Evolutionary conservation across 805 yeast species (phyloP).

Genomic region (Ogataea wickerhamii): DNA sequence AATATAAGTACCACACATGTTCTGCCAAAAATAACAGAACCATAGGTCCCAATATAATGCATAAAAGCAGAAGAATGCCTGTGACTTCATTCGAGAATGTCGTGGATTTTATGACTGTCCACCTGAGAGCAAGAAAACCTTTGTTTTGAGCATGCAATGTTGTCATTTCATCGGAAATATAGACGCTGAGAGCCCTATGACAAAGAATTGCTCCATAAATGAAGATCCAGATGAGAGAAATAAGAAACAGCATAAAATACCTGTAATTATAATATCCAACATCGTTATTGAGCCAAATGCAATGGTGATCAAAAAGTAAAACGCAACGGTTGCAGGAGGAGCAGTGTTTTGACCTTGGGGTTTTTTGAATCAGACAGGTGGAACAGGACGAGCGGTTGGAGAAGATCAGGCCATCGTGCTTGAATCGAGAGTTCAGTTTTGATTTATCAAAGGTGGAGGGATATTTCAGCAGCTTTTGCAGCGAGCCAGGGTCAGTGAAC

Average conservation of each 20-base stretch:
- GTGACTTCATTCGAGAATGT: constrained; percentile 35
- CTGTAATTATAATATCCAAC: constrained; percentile 50
- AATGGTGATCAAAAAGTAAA: constrained; percentile 60
- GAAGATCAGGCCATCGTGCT: constrained; percentile 42
- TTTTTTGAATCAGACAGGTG: constrained; percentile 63
- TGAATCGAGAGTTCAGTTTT: constrained; percentile 20
- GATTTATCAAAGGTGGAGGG: constrained; percentile 1
- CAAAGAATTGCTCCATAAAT: constrained; percentile 41
- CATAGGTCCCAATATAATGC: constrained; percentile 36
- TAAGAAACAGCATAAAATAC: constrained; percentile 44
- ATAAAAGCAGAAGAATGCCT: constrained; percentile 40
- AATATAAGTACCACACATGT: constrained; percentile 44
- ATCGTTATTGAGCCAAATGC: constrained; percentile 53
- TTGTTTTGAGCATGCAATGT: constrained; percentile 20
- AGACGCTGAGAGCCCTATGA: constrained; percentile 23
- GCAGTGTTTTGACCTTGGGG: constrained; percentile 78
- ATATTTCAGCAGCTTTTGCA: constrained; percentile 13
- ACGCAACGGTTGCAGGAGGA: constrained; percentile 64
- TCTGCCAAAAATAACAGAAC: constrained; percentile 37
- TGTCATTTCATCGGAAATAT: constrained; percentile 2
- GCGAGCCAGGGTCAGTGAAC: constrained; percentile 42
- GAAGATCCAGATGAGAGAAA: constrained; percentile 33
- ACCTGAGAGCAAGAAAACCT: constrained; percentile 12
- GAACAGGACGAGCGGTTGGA: constrained; percentile 34
- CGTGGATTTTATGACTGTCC: constrained; percentile 30